These are phyloP conservation scores for Beta macrorhiza DNA, from an alignment of 179 eudicot genomes.

Conservation along the genomic window DNA sequence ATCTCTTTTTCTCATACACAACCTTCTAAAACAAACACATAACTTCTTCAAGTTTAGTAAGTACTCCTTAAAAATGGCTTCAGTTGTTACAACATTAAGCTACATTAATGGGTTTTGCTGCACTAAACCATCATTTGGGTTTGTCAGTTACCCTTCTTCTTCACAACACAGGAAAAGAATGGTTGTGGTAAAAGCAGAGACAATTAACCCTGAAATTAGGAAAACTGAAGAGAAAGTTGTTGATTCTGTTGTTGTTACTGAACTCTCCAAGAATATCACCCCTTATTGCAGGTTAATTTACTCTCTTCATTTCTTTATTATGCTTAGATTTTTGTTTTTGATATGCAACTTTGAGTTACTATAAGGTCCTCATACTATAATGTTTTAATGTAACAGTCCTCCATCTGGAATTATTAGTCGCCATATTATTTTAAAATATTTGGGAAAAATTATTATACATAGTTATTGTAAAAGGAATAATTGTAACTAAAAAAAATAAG, in stretches of 20 bases:
- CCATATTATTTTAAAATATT: too few species aligned
- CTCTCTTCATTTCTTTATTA: too few species aligned
- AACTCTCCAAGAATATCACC: constrained; percentile 77
- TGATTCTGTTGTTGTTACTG: constrained; percentile 70
- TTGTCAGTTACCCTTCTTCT: background rate
- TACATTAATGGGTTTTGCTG: constrained; percentile 32
- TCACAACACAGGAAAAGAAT: constrained; percentile 25
- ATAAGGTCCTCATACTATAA: background rate
- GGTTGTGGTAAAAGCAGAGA: constrained; percentile 62
- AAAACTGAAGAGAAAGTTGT: constrained; percentile 82
- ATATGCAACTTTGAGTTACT: background rate
- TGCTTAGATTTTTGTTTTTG: background rate
- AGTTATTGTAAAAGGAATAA: too few species aligned
- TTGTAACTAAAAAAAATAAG: too few species aligned
- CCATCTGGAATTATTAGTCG: too few species aligned
- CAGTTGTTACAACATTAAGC: constrained; percentile 29
- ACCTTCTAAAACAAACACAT: background rate
- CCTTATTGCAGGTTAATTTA: constrained; percentile 78
- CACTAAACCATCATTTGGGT: constrained; percentile 21
- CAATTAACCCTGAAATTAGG: constrained; percentile 71
- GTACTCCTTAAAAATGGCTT: constrained; percentile 40
- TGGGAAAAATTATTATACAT: too few species aligned
- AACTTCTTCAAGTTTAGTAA: background rate
- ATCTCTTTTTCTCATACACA: background rate
- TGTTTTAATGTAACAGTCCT: too few species aligned